phyloP scores from a whole-genome alignment of 2,329 filamentous ascomycete species.

The Cladosporium colombiae region DNA sequence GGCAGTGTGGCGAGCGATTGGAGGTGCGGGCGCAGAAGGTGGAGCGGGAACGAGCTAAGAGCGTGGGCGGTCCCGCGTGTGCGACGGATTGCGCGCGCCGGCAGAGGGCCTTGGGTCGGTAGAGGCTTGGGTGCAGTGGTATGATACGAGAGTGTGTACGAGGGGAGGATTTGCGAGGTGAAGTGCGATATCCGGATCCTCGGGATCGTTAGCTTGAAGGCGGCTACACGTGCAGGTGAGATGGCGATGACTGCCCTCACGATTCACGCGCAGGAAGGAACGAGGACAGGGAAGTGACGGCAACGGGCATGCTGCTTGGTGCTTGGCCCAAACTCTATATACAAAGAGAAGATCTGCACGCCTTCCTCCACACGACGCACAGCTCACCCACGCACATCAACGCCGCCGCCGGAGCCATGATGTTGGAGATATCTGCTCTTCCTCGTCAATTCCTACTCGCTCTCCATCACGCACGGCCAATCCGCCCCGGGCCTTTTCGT shows the following conservation, averaged over 20 bases:
- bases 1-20: background rate
- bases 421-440: background rate
- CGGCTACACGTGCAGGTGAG: constrained; percentile 3
- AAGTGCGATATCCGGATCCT: background rate
- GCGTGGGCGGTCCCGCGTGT: background rate
- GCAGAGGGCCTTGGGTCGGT: background rate
- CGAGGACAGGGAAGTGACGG: background rate
- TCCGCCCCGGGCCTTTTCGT: background rate
- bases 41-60: background rate
- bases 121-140: background rate
- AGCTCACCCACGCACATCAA: background rate
- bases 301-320: background rate
- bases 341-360: background rate
- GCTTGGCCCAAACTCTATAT: background rate
- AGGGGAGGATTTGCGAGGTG: background rate
- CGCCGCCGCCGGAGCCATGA: background rate
- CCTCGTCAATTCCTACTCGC: background rate
- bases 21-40: constrained; percentile 2
- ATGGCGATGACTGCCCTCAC: background rate
- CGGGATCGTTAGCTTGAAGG: constrained; percentile 1
- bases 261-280: background rate
- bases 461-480: background rate
- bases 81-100: background rate
- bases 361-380: background rate
- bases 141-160: background rate